Conservation (phyloP, 805 yeast species). For the Candida koratica region DNA sequence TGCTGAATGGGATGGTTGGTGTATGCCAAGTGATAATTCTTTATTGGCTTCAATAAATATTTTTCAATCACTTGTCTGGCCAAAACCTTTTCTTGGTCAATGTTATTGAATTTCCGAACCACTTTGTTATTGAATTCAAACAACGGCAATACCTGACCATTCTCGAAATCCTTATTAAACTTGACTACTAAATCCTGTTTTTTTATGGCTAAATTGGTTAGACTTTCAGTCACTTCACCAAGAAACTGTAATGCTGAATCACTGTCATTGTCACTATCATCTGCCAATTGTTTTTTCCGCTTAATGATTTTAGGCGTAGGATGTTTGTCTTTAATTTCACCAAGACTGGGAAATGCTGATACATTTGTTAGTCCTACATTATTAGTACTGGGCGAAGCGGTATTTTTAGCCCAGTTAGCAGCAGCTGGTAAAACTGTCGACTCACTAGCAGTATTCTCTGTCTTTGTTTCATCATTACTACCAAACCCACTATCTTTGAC, state of each 20-base stretch:
- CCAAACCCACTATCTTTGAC: slow-evolving; percentile 9
- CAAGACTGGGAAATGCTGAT: slow-evolving; percentile 59
- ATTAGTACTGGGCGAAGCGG: slow-evolving; percentile 32
- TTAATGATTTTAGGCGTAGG: slow-evolving; percentile 29
- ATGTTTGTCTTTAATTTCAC: slow-evolving; percentile 40
- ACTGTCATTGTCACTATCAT: slow-evolving; percentile 44
- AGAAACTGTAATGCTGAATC: slow-evolving; percentile 44
- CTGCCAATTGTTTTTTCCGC: slow-evolving; percentile 35
- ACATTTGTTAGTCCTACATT: slow-evolving; percentile 41
- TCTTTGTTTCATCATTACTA: not conserved
- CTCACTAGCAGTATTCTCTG: slow-evolving; percentile 10
- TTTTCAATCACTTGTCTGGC: slow-evolving; percentile 41
- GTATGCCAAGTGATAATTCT: slow-evolving; percentile 44
- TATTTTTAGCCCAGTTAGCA: slow-evolving; percentile 56
- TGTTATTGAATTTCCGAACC: slow-evolving; percentile 26
- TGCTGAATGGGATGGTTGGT: slow-evolving; percentile 41
- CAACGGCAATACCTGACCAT: slow-evolving; percentile 36
- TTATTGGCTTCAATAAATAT: slow-evolving; percentile 38
- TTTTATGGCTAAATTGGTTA: slow-evolving; percentile 35
- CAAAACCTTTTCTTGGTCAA: slow-evolving; percentile 29
- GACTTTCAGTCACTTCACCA: slow-evolving; percentile 43
- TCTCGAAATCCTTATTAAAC: slow-evolving; percentile 22
- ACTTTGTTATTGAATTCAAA: slow-evolving; percentile 44
- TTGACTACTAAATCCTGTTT: slow-evolving; percentile 39
- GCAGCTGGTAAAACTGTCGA: slow-evolving; percentile 62